These are phyloP conservation scores for Dictyostelium discoideum DNA, from an alignment of 78 protist genomes.

Conservation along the genomic window DNA sequence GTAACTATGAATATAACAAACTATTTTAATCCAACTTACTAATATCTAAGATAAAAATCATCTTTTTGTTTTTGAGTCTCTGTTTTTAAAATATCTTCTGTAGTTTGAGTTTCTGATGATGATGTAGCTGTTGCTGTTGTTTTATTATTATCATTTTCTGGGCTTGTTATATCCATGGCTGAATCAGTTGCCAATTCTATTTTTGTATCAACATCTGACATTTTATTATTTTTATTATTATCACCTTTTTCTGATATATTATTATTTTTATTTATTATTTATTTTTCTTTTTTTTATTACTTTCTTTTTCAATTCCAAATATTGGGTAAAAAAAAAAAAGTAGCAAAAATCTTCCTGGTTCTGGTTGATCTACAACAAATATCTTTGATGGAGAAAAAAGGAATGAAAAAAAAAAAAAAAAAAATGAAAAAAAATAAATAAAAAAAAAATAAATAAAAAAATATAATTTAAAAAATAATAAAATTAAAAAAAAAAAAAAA, in stretches of 20 bases:
- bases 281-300: not conserved
- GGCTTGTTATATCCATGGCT: not conserved
- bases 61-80: slow-evolving; percentile 37
- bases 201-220: slow-evolving; percentile 4
- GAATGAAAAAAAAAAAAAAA: not conserved
- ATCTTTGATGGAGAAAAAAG: not conserved
- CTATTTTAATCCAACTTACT: slow-evolving; percentile 10
- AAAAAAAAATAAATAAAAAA: not conserved
- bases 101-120: not conserved
- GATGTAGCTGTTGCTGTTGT: not conserved
- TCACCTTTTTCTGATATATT: not conserved
- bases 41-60: slow-evolving; percentile 66
- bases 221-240: not conserved
- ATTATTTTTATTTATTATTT: not conserved
- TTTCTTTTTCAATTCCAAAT: not conserved
- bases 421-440: not conserved
- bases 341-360: not conserved
- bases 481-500: not conserved
- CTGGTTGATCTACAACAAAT: not conserved
- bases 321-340: not conserved
- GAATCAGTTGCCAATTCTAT: not conserved
- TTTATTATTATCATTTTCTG: not conserved
- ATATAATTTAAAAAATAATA: not conserved
- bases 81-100: slow-evolving; percentile 19
- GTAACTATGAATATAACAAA: too few relatives aligned